Evolutionary conservation across 2,329 filamentous ascomycete genomes (phyloP).

Genomic region (Tolypocladium guangdongense): DNA sequence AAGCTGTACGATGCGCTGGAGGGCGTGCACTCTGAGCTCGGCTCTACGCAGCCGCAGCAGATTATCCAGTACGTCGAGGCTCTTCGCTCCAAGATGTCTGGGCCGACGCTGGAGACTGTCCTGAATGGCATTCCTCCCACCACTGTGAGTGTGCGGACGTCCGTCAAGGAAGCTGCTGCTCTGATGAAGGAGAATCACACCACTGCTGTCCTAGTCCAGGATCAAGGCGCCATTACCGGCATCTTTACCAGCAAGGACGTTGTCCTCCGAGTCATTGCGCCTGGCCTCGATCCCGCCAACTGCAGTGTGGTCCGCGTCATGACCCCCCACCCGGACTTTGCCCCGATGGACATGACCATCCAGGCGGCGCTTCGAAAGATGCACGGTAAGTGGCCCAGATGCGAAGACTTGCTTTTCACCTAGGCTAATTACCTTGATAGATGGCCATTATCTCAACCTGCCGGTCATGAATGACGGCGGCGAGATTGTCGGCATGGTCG

Average conservation of each 20-base stretch:
- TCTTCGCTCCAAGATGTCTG: constrained; percentile 91
- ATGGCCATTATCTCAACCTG: constrained; percentile 95
- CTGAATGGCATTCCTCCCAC: constrained; percentile 84
- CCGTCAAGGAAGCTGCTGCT: constrained; percentile 87
- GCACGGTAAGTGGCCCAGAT: constrained; percentile 59
- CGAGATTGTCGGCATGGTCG: constrained; percentile 98
- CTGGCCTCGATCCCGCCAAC: constrained; percentile 82
- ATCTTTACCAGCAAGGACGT: constrained; percentile 99
- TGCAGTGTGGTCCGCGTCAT: constrained; percentile 98
- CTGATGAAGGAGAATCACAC: constrained; percentile 99
- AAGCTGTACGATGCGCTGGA: constrained; percentile 96
- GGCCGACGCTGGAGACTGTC: constrained; percentile 89
- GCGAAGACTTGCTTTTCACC: background rate
- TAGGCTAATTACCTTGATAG: constrained; percentile 29
- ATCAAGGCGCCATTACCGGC: constrained; percentile 93
- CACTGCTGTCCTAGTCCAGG: constrained; percentile 89
- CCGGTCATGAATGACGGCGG: constrained; percentile 96
- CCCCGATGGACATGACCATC: constrained; percentile 97
- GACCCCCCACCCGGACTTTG: constrained; percentile 98
- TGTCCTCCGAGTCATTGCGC: constrained; percentile 92
- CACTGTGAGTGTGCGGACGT: constrained; percentile 90
- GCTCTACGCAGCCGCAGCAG: constrained; percentile 91
- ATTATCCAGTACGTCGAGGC: constrained; percentile 99
- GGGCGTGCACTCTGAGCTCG: constrained; percentile 93
- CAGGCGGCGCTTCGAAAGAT: constrained; percentile 97